Percentiles rank a stretch among this genome's conserved stretches.
Conservation (phyloP, 257 asterid genomes). For the Linderniella brevidens region DNA sequence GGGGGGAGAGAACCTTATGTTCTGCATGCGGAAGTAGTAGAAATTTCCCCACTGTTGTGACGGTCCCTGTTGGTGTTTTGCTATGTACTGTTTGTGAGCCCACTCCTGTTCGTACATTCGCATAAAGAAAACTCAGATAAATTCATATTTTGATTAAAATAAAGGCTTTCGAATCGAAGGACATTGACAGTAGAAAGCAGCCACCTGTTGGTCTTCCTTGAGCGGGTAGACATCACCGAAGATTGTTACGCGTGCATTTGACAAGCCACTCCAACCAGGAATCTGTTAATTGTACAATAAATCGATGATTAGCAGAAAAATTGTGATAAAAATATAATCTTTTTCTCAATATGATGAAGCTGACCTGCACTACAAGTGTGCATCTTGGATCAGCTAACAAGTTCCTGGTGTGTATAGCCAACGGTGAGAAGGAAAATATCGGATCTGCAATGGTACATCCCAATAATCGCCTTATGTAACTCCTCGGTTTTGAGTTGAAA, state of each 20-base stretch:
- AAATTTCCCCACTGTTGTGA: constrained; percentile 99
- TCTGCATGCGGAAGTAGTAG: constrained; percentile 89
- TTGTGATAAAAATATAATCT: neutral
- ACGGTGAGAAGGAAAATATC: constrained; percentile 78
- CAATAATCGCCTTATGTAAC: too few species aligned
- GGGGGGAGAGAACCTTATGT: constrained; percentile 48
- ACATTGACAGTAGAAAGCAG: constrained; percentile 8
- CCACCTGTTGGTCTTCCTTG: constrained; percentile 82
- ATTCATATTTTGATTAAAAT: neutral
- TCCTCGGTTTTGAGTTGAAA: neutral
- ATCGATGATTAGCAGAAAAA: too few species aligned
- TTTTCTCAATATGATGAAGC: constrained; percentile 12
- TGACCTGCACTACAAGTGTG: constrained; percentile 86
- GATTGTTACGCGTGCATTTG: constrained; percentile 93
- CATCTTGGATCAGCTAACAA: constrained; percentile 87
- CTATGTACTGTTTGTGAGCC: constrained; percentile 87
- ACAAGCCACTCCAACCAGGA: constrained; percentile 99
- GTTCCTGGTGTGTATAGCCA: constrained; percentile 99
- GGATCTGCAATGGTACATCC: constrained; percentile 45
- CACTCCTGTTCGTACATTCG: constrained; percentile 34
- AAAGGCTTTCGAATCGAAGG: too few species aligned
- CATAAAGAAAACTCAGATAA: neutral
- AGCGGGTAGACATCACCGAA: constrained; percentile 93
- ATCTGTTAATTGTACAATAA: constrained; percentile 22
- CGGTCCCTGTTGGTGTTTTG: constrained; percentile 96